A percentile compares a stretch with the other conserved stretches of the same genome.
Conservation (phyloP, 805 yeast species). For the Kuraishia hungarica region DNA sequence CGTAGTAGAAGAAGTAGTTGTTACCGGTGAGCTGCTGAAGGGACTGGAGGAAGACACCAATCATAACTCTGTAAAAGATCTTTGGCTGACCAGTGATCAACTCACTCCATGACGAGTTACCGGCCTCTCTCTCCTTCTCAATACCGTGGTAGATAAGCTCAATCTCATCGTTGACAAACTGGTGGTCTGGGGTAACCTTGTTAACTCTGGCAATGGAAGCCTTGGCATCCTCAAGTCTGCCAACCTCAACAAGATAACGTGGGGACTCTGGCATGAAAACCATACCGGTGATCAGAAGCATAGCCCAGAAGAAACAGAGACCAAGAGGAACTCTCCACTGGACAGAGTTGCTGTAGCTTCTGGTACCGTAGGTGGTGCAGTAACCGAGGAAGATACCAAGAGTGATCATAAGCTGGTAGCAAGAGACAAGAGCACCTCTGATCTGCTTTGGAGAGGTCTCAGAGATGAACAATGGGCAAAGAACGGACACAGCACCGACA, state of each 20-base stretch:
- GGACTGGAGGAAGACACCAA: conserved; percentile 50
- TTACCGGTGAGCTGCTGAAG: conserved; percentile 70
- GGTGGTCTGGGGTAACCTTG: conserved; percentile 23
- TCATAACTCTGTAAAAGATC: conserved; percentile 28
- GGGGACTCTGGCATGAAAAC: conserved; percentile 64
- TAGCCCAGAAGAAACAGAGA: conserved; percentile 45
- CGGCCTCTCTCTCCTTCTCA: conserved; percentile 39
- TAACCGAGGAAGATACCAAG: conserved; percentile 66
- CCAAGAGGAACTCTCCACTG: conserved; percentile 65
- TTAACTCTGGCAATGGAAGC: conserved; percentile 41
- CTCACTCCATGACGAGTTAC: conserved; percentile 42
- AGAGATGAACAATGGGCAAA: conserved; percentile 51
- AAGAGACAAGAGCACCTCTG: conserved; percentile 65
- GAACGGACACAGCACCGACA: conserved; percentile 45
- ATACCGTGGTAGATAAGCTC: conserved; percentile 33
- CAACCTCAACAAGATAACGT: conserved; percentile 50
- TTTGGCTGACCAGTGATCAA: conserved; percentile 42
- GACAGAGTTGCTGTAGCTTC: conserved; percentile 37
- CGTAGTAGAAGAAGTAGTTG: conserved; percentile 65
- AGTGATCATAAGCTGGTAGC: conserved; percentile 64
- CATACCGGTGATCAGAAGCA: conserved; percentile 47
- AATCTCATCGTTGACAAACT: conserved; percentile 23
- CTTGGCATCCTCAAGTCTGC: conserved; percentile 44
- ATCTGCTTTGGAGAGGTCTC: conserved; percentile 64
- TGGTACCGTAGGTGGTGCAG: conserved; percentile 59